Conservation (phyloP, 805 yeast species). For the Wickerhamomyces bisporus region DNA sequence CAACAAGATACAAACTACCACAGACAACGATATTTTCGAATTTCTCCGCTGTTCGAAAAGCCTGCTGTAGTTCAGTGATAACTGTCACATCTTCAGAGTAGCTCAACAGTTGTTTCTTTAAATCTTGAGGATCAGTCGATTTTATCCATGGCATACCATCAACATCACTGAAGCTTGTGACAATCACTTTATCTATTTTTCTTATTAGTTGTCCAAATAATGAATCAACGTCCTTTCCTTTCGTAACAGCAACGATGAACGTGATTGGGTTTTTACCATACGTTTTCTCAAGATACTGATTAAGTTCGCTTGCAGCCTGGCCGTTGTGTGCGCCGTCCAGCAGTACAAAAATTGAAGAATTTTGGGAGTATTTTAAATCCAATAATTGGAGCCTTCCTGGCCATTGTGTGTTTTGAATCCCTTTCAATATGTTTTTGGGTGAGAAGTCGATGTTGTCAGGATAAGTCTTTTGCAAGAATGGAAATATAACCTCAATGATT, state of each 20-base stretch:
- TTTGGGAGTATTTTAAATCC: slow-evolving; percentile 23
- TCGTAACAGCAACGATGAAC: slow-evolving; percentile 71
- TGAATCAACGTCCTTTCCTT: slow-evolving; percentile 56
- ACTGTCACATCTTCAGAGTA: slow-evolving; percentile 27
- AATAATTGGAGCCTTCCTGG: slow-evolving; percentile 78
- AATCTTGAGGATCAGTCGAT: slow-evolving; percentile 32
- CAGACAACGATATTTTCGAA: slow-evolving; percentile 42
- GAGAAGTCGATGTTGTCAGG: slow-evolving; percentile 27
- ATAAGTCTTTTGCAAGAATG: slow-evolving; percentile 19
- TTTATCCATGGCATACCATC: slow-evolving; percentile 94
- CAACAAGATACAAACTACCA: slow-evolving; percentile 67
- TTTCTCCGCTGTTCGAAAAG: slow-evolving; percentile 22
- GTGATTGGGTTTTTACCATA: slow-evolving; percentile 23
- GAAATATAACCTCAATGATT: slow-evolving; percentile 37
- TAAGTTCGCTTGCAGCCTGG: slow-evolving; percentile 74
- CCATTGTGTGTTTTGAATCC: slow-evolving; percentile 62
- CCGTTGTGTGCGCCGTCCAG: slow-evolving; percentile 94
- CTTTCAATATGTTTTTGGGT: slow-evolving; percentile 35
- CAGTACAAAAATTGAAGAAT: slow-evolving; percentile 33
- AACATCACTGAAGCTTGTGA: slow-evolving; percentile 62
- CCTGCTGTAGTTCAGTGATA: slow-evolving; percentile 22
- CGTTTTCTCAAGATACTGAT: slow-evolving; percentile 39
- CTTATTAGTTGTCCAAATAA: slow-evolving; percentile 47
- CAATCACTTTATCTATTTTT: slow-evolving; percentile 49
- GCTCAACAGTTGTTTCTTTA: slow-evolving; percentile 17